A percentile compares a stretch with the other conserved stretches of the same genome.
phyloP scores from a whole-genome alignment of 1,139 yeast genomes.

The Yamadazyma trypodendri region DNA sequence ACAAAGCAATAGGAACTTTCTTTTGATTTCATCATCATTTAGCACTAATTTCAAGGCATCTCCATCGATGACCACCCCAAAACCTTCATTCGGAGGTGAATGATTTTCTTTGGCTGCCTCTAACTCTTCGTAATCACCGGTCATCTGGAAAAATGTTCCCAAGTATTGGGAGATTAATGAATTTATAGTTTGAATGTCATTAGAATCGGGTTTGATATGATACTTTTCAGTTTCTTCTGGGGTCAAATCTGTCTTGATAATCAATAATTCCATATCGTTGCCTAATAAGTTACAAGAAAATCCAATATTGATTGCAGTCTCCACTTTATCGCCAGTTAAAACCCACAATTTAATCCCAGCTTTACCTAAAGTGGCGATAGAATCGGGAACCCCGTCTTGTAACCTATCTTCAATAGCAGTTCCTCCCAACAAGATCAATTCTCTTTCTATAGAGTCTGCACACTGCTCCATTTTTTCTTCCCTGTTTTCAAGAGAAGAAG shows the following conservation, averaged over 20 bases:
- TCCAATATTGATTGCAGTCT: constrained; percentile 52
- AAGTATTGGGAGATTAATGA: constrained; percentile 60
- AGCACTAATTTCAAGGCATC: constrained; percentile 80
- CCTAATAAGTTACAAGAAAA: constrained; percentile 51
- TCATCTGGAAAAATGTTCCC: constrained; percentile 58
- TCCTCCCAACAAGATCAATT: constrained; percentile 46
- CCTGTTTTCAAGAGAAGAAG: constrained; percentile 42
- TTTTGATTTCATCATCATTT: constrained; percentile 49
- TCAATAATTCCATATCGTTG: constrained; percentile 46
- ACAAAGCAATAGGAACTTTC: constrained; percentile 79
- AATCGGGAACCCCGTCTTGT: constrained; percentile 53
- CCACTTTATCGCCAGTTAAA: constrained; percentile 51
- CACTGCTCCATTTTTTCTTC: constrained; percentile 47
- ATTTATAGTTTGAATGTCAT: constrained; percentile 33
- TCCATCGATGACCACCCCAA: constrained; percentile 90
- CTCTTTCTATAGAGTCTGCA: constrained; percentile 48
- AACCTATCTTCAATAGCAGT: constrained; percentile 53
- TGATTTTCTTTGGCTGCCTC: constrained; percentile 68
- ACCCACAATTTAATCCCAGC: constrained; percentile 56
- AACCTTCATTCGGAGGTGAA: constrained; percentile 71
- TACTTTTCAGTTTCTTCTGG: constrained; percentile 26
- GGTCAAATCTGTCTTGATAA: constrained; percentile 32
- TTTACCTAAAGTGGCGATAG: constrained; percentile 41
- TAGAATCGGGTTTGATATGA: constrained; percentile 26
- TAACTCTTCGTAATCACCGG: constrained; percentile 60